Evolutionary conservation across 176 grass and related monocot genomes (phyloP), one percentile per base, ranked within the genome.

Genomic region (Dactylis glomerata): DNA sequence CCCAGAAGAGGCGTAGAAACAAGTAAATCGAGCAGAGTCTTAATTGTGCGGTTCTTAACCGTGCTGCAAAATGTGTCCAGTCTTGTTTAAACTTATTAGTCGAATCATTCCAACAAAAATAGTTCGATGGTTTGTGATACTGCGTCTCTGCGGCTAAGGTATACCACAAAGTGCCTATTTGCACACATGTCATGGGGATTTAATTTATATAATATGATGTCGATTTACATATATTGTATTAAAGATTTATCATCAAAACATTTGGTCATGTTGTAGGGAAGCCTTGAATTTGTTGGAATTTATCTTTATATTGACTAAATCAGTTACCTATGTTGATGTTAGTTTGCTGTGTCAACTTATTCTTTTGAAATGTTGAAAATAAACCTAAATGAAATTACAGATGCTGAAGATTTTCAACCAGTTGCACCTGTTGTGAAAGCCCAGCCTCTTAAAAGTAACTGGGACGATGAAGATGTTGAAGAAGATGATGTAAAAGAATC

Each of bases 401-500:
- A 96, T 73, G 23, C 76, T 76, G 94, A 96, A 52, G 91, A 96
- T 85, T 96, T 93, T 83, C 59, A 85, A 75, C 91, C 94, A 9
- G 68, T 15, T 1, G 77, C 82, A 13, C 78, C 91, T 91, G 52
- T 37, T 82, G 80, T 79, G 44, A 87, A 89, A 81, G 73, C 26
- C 2, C 86, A 96, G 62, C 84, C 80, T 28, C 55, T 86, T 54
- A 96, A 96, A 72, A 91, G 24, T 73, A 84, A 86, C 73, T 96
- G 94, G 91, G 94, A n/a, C 40, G 91, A 96, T 80, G 94, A 96
- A 91, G 94, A 93, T 87, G 94, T 72, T 32, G 94, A 96, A 69
- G 91, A 91, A 56, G 91, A 96, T 5, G 89, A 96, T 76, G 84
- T 93, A 68, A 96, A 96, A 76, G 94, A 96, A 16, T 96, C 94